Base-by-base conservation (phyloP, 441 rosid genomes). In the Gossypium schwendimanii region DNA sequence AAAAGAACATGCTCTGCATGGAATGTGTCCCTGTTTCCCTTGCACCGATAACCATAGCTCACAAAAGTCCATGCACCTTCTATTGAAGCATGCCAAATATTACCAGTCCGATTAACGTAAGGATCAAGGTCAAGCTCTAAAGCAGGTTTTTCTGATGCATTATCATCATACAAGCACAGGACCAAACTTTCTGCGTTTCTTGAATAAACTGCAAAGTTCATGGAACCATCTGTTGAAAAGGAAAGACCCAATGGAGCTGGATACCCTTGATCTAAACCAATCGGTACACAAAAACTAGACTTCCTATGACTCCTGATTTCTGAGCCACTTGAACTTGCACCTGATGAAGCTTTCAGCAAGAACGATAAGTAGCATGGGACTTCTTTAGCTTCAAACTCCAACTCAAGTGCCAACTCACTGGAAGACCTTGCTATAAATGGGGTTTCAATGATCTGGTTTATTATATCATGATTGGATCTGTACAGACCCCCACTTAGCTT, bases 61-160 rank as follows among this genome's bases (percentile, higher is more conserved):
- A 71, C 77, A 72, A 81, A 89, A 52, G 63, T 81, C 85, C 85
- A 78, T 2, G 88, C 52, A 7, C 78, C 79, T 33, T 86, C 91
- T 45, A 91, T 11, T 4, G 89, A 85, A 52, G 90, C 93, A 79
- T 91, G 99, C 96, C 99, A 91, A 60, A 86, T 77, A 78, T 92
- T 93, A 78, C 99, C 96, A 14, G 94, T 80, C 75, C 91, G 88
- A 81, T 92, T 88, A 69, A 91, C 89, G 73, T 84, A 86, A 3
- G 94, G 93, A 83, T 94, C 94, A 11, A 94, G 96, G 85, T 92
- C 97, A 79, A 92, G 92, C 90, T 91, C 96, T 73, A 94, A 75
- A 70, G 93, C 87, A 64, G 99, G 97, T 74, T 69, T 79, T 39
- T 82, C 85, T 9, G 83, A 75, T 69, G 81, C 61, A 11, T 45